phyloP scores from a whole-genome alignment of 345 rosid genomes.

The Eutrema japonicum region DNA sequence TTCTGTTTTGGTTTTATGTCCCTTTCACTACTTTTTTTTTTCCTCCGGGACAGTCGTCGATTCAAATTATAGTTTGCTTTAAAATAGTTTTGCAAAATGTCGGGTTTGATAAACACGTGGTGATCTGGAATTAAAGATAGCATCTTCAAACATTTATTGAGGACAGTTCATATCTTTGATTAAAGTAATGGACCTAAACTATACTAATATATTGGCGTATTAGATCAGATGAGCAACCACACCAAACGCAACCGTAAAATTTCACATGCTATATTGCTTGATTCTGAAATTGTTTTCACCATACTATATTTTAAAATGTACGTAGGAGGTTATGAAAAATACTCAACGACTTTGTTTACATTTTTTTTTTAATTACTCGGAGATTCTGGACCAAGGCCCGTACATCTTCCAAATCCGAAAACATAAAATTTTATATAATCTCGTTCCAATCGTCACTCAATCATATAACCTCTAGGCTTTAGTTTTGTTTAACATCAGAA shows the following conservation, averaged over 20 bases:
- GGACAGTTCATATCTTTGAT: constrained; percentile 20
- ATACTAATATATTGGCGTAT: constrained; percentile 3
- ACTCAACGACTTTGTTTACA: constrained; percentile 19
- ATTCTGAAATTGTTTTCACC: constrained; percentile 1
- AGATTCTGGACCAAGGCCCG: no score
- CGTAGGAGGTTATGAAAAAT: constrained; percentile 40
- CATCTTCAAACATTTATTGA: constrained; percentile 30
- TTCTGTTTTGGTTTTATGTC: constrained; percentile 1
- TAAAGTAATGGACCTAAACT: constrained; percentile 18
- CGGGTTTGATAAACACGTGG: constrained; percentile 38
- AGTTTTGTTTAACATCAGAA: no score
- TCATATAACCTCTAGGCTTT: no score
- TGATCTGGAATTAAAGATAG: constrained; percentile 21
- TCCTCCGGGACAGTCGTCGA: constrained; percentile 29
- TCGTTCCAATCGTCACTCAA: no score
- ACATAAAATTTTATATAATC: no score
- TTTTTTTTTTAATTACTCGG: no score
- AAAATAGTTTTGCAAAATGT: constrained; percentile 36
- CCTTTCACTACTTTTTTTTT: neutral
- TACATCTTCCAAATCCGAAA: no score
- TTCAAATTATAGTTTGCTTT: constrained; percentile 3
- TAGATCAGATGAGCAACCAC: constrained; percentile 36
- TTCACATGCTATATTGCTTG: constrained; percentile 28
- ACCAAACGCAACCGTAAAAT: constrained; percentile 41
- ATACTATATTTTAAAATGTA: constrained; percentile 2